Percentiles rank a stretch among this genome's conserved stretches.
These are phyloP conservation scores for Colletotrichum ledebouriae DNA, from an alignment of 2,329 filamentous ascomycete genomes.

Conservation along the genomic window DNA sequence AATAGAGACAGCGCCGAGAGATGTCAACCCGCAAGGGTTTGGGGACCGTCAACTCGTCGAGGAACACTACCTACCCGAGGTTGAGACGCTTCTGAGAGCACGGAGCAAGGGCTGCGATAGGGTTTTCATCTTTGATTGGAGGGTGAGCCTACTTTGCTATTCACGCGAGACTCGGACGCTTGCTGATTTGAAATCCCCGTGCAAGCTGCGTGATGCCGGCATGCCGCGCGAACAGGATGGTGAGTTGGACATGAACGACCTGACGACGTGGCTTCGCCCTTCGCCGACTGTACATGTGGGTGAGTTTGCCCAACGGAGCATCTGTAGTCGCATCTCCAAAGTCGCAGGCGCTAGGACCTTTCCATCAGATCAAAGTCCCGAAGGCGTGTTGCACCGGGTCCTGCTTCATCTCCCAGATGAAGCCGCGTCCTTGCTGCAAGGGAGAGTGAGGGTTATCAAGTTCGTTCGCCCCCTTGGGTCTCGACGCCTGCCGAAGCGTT, in stretches of 20 bases:
- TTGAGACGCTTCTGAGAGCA: background rate
- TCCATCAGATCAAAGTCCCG: background rate
- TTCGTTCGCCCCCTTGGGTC: background rate
- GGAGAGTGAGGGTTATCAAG: conserved; percentile 11
- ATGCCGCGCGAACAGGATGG: background rate
- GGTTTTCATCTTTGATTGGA: background rate
- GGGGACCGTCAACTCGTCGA: background rate
- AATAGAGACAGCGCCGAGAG: background rate
- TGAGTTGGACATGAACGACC: conserved; percentile 48
- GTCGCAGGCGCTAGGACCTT: too few relatives aligned
- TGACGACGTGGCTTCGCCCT: conserved; percentile 45
- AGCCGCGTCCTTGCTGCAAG: conserved; percentile 18
- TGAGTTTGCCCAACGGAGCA: background rate
- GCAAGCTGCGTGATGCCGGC: background rate
- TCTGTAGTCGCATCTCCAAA: background rate
- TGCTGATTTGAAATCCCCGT: background rate
- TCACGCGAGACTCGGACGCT: too few relatives aligned
- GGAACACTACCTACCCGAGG: background rate
- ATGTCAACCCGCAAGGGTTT: background rate
- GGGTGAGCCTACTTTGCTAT: background rate
- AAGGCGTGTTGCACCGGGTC: background rate
- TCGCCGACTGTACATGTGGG: conserved; percentile 40
- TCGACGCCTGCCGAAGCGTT: background rate
- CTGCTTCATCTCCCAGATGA: conserved; percentile 12
- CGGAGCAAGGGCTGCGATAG: background rate